Conservation (phyloP, 2,329 filamentous ascomycete species). For the Diplodia sapinea region DNA sequence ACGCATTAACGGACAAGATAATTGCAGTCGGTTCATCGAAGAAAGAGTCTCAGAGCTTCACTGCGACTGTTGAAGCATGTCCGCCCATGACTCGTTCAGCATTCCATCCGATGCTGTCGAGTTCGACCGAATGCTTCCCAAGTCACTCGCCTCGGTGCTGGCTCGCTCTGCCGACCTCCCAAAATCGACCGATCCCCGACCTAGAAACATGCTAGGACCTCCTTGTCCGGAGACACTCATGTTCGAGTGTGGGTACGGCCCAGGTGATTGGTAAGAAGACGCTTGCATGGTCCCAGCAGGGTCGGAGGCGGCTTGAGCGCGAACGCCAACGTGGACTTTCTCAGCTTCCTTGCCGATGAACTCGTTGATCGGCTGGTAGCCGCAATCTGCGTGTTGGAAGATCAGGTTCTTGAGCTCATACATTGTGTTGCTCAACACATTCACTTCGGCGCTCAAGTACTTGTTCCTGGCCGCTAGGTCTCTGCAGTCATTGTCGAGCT, state of each 20-base stretch:
- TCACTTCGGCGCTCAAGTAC: conserved; percentile 43
- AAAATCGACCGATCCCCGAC: not conserved
- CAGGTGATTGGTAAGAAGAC: not conserved
- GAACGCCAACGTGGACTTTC: not conserved
- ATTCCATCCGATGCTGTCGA: not conserved
- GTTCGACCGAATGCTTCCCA: not conserved
- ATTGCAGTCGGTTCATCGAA: not conserved
- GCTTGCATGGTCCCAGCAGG: not conserved
- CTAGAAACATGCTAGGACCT: not conserved
- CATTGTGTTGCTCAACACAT: conserved; percentile 8
- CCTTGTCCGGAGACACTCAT: not conserved
- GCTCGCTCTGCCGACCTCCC: not conserved
- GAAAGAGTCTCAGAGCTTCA: not conserved
- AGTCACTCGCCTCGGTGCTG: not conserved
- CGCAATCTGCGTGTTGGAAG: conserved; percentile 44
- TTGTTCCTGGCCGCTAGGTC: conserved; percentile 47
- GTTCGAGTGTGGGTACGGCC: not conserved
- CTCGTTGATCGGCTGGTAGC: conserved; percentile 35
- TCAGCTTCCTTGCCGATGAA: conserved; percentile 9
- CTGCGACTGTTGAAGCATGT: conserved; percentile 9
- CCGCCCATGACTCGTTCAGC: not conserved
- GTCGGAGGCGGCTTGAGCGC: not conserved
- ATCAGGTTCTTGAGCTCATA: conserved; percentile 31
- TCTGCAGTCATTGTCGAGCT: conserved; percentile 56
- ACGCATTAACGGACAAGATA: too few relatives aligned